Conservation (phyloP, 345 rosid genomes). For the Lumnitzera littorea region DNA sequence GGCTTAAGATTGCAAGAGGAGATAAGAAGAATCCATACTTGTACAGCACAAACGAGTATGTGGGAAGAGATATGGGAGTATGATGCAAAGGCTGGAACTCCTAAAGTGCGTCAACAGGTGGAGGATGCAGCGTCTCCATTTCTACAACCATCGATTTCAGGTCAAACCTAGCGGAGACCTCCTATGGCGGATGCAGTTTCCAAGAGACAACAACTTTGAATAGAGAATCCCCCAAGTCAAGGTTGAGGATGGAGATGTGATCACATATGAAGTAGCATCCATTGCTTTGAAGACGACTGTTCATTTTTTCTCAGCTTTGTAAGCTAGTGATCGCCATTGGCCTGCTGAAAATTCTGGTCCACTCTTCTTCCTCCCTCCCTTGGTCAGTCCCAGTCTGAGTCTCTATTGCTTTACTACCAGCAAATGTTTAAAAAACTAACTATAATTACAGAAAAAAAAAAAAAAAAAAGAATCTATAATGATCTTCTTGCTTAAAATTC, state of each 20-base stretch:
- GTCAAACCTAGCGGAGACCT: constrained; percentile 19
- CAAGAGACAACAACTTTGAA: constrained; percentile 21
- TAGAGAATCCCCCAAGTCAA: constrained; percentile 21
- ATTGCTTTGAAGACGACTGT: constrained; percentile 21
- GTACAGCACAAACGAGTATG: constrained; percentile 19
- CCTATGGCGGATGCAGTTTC: constrained; percentile 24
- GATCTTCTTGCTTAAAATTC: too few species aligned
- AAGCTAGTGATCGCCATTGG: constrained; percentile 31
- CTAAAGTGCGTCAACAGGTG: constrained; percentile 8
- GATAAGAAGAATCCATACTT: constrained; percentile 13
- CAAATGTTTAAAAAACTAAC: too few species aligned
- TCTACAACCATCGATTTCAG: constrained; percentile 15
- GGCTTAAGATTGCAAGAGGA: constrained; percentile 18
- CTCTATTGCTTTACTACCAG: too few species aligned
- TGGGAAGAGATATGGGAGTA: constrained; percentile 23
- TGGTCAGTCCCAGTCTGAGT: constrained; percentile 1
- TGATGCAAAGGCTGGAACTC: constrained; percentile 15
- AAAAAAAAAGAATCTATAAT: too few species aligned
- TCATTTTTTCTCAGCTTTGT: constrained; percentile 29
- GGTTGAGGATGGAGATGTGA: constrained; percentile 23
- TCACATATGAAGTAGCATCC: constrained; percentile 19
- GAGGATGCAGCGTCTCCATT: constrained; percentile 18
- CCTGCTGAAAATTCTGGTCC: constrained; percentile 35
- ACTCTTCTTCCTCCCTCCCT: constrained; percentile 24
- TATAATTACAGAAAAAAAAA: too few species aligned